These are phyloP conservation scores for sorghum (Sorghum bicolor) DNA, from an alignment of 176 grass and related monocot genomes.

Conservation along the genomic window Sorghum_bicolor_NCBIv3 NC_012876.2:58053501-58054000, in stretches of 20 bases:
- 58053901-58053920: neutral
- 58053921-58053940: neutral
- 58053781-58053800: neutral
- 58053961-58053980: neutral
- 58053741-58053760: neutral
- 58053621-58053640: neutral
- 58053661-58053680: neutral
- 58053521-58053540: neutral
- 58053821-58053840: neutral
- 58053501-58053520: neutral
- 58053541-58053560: neutral
- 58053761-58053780: neutral
- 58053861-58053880: neutral
- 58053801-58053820: neutral
- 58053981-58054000: no score
- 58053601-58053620: neutral
- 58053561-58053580: neutral
- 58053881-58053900: neutral
- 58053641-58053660: neutral
- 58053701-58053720: neutral
- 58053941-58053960: neutral
- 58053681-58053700: neutral
- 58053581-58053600: neutral
- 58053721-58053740: slow-evolving; percentile 12
- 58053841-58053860: neutral